These are phyloP conservation scores for Scedosporium aurantiacum DNA, from an alignment of 2,329 filamentous ascomycete species.

Conservation along the genomic window DNA sequence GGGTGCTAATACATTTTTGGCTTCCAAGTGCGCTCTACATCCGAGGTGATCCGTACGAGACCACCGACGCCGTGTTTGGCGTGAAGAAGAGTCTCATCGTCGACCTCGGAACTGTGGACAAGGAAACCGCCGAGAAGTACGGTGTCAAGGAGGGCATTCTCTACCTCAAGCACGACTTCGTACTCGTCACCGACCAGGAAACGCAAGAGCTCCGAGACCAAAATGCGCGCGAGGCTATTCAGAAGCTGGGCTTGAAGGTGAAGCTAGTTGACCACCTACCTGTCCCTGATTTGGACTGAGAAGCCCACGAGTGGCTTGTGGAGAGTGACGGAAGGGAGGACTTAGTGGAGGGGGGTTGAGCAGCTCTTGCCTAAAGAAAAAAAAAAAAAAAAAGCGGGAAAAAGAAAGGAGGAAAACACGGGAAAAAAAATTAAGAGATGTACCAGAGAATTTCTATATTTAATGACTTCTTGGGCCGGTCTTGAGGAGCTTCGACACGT, in stretches of 20 bases:
- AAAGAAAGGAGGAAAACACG: too few species aligned
- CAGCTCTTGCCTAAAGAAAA: too few species aligned
- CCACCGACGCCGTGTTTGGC: slow-evolving; percentile 74
- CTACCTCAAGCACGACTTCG: slow-evolving; percentile 63
- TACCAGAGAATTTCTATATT: neutral
- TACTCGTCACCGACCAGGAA: slow-evolving; percentile 62
- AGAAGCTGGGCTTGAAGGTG: slow-evolving; percentile 54
- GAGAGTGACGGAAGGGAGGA: neutral
- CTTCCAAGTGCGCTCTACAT: slow-evolving; percentile 58
- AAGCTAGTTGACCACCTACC: slow-evolving; percentile 68
- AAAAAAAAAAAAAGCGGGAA: too few species aligned
- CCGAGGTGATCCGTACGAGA: slow-evolving; percentile 69
- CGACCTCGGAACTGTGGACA: slow-evolving; percentile 42
- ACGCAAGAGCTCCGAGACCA: slow-evolving; percentile 54
- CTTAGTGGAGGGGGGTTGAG: neutral
- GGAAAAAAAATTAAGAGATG: neutral
- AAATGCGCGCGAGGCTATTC: slow-evolving; percentile 53
- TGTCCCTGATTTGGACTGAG: slow-evolving; percentile 52
- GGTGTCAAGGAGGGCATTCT: slow-evolving; percentile 51
- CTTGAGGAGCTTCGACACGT: slow-evolving; percentile 51
- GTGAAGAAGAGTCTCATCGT: slow-evolving; percentile 73
- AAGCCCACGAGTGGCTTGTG: neutral
- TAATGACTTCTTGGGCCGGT: slow-evolving; percentile 27
- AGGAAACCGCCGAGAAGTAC: slow-evolving; percentile 47
- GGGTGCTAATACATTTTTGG: slow-evolving; percentile 1